phyloP scores from a whole-genome alignment of 257 asterid genomes.

The Paraleonurus japonicus region DNA sequence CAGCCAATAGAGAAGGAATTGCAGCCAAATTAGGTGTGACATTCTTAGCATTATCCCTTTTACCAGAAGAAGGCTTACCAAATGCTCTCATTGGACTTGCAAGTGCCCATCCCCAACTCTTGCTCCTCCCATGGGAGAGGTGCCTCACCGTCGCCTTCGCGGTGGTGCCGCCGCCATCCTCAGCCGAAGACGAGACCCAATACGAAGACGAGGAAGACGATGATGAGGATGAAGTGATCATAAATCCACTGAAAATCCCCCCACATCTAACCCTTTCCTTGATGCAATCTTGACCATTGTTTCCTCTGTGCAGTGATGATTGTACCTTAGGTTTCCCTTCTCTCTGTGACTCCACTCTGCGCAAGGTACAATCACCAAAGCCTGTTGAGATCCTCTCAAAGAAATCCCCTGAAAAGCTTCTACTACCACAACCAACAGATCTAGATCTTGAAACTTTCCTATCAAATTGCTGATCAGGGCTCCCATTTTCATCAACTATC shows the following conservation, averaged over 20 bases:
- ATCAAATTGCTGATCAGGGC: conserved; percentile 59
- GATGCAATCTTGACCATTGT: conserved; percentile 57
- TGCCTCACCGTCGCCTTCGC: conserved; percentile 28
- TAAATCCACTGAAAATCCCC: conserved; percentile 88
- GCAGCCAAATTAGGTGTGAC: conserved; percentile 74
- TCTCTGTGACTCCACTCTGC: conserved; percentile 94
- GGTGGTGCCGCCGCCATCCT: conserved; percentile 40
- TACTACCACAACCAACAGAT: conserved; percentile 98
- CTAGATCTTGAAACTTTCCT: conserved; percentile 93
- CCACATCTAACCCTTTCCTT: conserved; percentile 91
- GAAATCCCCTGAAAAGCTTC: conserved; percentile 95
- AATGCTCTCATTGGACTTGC: conserved; percentile 99
- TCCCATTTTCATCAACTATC: conserved; percentile 68
- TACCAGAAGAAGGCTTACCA: conserved; percentile 54
- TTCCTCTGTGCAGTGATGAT: conserved; percentile 38
- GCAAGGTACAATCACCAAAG: conserved; percentile 89
- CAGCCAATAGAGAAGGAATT: conserved; percentile 82
- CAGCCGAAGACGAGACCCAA: conserved; percentile 56
- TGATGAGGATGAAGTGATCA: conserved; percentile 71
- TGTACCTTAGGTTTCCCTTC: conserved; percentile 75
- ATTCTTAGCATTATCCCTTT: conserved; percentile 53
- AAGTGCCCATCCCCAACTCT: conserved; percentile 97
- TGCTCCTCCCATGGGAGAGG: conserved; percentile 75
- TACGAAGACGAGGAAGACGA: conserved; percentile 76
- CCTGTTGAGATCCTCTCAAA: conserved; percentile 96